Evolutionary conservation across 371 early-diverging fungal species (phyloP).

Genomic region (Mycotypha africana): DNA sequence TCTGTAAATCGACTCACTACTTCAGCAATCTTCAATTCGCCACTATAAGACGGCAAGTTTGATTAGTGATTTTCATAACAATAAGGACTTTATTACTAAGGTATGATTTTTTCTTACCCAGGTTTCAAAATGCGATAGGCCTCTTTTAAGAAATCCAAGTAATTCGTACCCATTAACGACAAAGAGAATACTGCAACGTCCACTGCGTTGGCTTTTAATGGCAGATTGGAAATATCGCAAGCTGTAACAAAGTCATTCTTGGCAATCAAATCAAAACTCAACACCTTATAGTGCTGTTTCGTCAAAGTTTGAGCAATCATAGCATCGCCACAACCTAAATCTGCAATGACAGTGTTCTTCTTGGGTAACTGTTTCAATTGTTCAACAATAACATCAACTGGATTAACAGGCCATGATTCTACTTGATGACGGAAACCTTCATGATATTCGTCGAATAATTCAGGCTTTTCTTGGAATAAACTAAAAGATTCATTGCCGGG

Average conservation of each 20-base stretch:
- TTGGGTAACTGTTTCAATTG: constrained; percentile 54
- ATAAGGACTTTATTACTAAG: too few species aligned
- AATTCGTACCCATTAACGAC: constrained; percentile 97
- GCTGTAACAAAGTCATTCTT: constrained; percentile 82
- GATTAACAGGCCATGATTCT: constrained; percentile 95
- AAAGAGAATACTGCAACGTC: constrained; percentile 95
- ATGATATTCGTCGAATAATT: constrained; percentile 94
- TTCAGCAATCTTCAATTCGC: constrained; percentile 91
- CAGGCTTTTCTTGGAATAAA: constrained; percentile 80
- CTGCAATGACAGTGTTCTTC: constrained; percentile 74
- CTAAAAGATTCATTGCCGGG: constrained; percentile 68
- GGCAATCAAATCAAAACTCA: constrained; percentile 94
- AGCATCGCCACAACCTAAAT: constrained; percentile 99
- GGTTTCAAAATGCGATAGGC: constrained; percentile 85
- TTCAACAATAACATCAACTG: constrained; percentile 83
- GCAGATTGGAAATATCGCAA: constrained; percentile 90
- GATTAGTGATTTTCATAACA: too few species aligned
- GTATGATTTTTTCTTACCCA: constrained; percentile 66
- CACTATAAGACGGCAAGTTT: constrained; percentile 46
- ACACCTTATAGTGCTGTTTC: constrained; percentile 61
- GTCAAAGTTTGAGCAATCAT: constrained; percentile 75
- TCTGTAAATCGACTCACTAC: constrained; percentile 87
- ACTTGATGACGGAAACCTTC: constrained; percentile 95
- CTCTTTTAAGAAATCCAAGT: constrained; percentile 86
- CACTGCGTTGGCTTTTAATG: constrained; percentile 63